Evolutionary conservation across 768 basidiomycete species (phyloP).

Genomic region (Mycena polygramma): DNA sequence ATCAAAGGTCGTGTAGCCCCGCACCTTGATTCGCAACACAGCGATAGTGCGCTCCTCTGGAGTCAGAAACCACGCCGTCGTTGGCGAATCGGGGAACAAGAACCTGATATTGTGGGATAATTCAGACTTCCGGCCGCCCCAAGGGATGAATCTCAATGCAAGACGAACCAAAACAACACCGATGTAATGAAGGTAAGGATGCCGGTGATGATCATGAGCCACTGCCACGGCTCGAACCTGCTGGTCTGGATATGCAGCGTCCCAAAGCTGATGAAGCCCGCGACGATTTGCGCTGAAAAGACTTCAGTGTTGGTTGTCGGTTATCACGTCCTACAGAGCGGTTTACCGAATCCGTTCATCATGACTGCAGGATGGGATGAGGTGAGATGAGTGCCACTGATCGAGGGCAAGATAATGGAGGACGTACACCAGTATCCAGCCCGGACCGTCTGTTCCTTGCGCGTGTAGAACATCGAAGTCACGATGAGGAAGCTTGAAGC

Average conservation of each 20-base stretch:
- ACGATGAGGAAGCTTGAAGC: slow-evolving; percentile 59
- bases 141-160: no score
- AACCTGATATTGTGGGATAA: no score
- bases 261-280: slow-evolving; percentile 78
- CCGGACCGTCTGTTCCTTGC: slow-evolving; percentile 62
- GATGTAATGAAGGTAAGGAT: slow-evolving; percentile 56
- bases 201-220: slow-evolving; percentile 71
- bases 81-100: slow-evolving; percentile 70
- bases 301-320: not conserved
- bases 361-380: slow-evolving; percentile 57
- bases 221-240: slow-evolving; percentile 80
- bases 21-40: slow-evolving; percentile 67
- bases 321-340: not conserved
- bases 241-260: slow-evolving; percentile 69
- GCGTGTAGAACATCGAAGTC: slow-evolving; percentile 70
- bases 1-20: no score
- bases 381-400: not conserved
- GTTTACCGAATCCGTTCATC: slow-evolving; percentile 78
- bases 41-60: slow-evolving; percentile 63
- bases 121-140: no score
- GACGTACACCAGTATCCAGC: slow-evolving; percentile 69
- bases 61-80: slow-evolving; percentile 72
- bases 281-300: slow-evolving; percentile 72
- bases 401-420: not conserved
- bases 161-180: slow-evolving; percentile 57